Percentiles rank a stretch among this genome's conserved stretches.
Conservation (phyloP, 768 basidiomycete genomes). For the Russula abietina region DNA sequence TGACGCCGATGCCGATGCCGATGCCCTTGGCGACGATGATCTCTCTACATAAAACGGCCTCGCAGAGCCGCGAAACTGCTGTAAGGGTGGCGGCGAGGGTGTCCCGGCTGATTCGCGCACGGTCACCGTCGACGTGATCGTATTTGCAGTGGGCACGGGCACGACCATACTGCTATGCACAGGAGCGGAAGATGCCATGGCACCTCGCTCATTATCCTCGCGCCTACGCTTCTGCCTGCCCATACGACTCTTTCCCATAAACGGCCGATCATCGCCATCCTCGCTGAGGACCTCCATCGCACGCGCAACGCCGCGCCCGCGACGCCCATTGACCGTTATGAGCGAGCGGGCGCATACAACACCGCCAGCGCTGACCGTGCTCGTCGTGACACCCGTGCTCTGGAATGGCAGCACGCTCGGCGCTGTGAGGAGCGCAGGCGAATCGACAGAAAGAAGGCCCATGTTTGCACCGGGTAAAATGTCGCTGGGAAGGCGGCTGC, state of each 20-base stretch:
- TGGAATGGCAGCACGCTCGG: constrained; percentile 22
- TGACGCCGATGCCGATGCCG: neutral
- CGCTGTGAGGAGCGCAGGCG: constrained; percentile 23
- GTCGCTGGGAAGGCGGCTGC: neutral
- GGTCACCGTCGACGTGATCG: constrained; percentile 16
- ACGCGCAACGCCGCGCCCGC: constrained; percentile 21
- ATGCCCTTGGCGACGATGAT: neutral
- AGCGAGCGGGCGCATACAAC: constrained; percentile 24
- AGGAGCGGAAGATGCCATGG: neutral
- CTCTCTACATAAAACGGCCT: neutral
- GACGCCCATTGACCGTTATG: constrained; percentile 13
- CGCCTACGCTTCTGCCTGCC: neutral
- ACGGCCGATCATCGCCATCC: neutral
- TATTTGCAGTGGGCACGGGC: neutral
- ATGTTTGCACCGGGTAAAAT: constrained; percentile 2
- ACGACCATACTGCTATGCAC: neutral
- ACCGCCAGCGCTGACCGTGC: constrained; percentile 22
- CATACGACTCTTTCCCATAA: neutral
- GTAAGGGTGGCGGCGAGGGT: neutral
- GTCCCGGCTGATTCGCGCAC: neutral
- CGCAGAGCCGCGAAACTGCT: neutral
- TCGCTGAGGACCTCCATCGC: constrained; percentile 20
- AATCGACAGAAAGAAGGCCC: constrained; percentile 15
- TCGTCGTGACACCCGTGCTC: constrained; percentile 23
- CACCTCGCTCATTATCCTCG: constrained; percentile 1